Evolutionary conservation across 2,329 filamentous ascomycete species (phyloP).

Genomic region (Paecilomyces sp.): DNA sequence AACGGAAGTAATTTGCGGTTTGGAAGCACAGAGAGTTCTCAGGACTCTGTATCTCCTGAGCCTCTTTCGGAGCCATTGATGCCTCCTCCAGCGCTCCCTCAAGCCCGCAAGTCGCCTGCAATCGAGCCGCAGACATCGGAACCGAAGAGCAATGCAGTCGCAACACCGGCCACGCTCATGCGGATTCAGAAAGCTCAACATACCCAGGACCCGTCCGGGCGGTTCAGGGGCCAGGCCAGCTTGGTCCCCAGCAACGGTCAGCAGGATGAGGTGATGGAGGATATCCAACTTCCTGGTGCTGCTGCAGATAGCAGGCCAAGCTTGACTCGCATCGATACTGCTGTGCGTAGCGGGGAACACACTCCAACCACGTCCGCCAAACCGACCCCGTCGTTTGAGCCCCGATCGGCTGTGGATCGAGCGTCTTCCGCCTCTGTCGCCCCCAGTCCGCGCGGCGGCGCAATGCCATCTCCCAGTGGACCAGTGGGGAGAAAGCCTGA

Average conservation of each 20-base stretch:
- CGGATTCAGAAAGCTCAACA: slow-evolving; percentile 51
- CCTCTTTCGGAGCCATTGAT: slow-evolving; percentile 44
- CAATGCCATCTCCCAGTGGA: slow-evolving; percentile 45
- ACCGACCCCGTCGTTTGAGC: slow-evolving; percentile 47
- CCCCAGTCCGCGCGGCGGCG: slow-evolving; percentile 48
- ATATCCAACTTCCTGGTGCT: slow-evolving; percentile 68
- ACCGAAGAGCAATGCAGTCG: slow-evolving; percentile 48
- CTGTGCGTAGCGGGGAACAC: slow-evolving; percentile 25
- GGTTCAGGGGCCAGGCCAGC: slow-evolving; percentile 26
- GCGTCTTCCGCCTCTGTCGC: slow-evolving; percentile 29
- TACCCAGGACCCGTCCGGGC: slow-evolving; percentile 30
- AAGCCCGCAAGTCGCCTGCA: slow-evolving; percentile 33
- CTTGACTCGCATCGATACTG: slow-evolving; percentile 45
- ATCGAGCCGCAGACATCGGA: slow-evolving; percentile 24
- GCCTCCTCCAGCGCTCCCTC: slow-evolving; percentile 42
- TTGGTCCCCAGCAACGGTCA: slow-evolving; percentile 30
- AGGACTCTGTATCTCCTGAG: slow-evolving; percentile 44
- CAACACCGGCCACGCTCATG: slow-evolving; percentile 86
- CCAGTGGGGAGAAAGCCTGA: slow-evolving; percentile 33
- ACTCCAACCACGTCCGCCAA: slow-evolving; percentile 58
- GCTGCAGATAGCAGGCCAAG: slow-evolving; percentile 45
- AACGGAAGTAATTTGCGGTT: slow-evolving; percentile 22
- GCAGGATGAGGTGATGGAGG: slow-evolving; percentile 54
- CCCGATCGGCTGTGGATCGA: slow-evolving; percentile 27
- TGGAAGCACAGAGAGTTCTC: slow-evolving; percentile 38